Evolutionary conservation across 495 filamentous ascomycete species (phyloP).

Genomic region (Tetracladium setigerum): DNA sequence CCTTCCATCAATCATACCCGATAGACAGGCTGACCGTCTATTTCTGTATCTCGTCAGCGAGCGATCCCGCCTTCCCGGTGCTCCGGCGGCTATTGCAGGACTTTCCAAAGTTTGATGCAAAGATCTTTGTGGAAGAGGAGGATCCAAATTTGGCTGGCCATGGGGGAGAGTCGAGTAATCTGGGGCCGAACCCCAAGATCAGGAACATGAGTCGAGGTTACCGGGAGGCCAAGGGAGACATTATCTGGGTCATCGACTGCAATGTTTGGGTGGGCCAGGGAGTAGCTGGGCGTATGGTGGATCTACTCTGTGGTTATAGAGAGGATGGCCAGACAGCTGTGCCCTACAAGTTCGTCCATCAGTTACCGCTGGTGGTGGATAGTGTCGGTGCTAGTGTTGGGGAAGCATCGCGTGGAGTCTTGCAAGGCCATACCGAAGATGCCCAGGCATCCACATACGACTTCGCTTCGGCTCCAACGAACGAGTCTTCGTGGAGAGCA

Average conservation of each 20-base stretch:
- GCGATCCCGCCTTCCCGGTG: constrained; percentile 72
- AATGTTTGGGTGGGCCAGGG: constrained; percentile 87
- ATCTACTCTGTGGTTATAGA: constrained; percentile 65
- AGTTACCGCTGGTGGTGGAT: constrained; percentile 82
- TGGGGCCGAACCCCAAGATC: constrained; percentile 98
- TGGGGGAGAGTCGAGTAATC: constrained; percentile 41
- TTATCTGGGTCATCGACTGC: constrained; percentile 93
- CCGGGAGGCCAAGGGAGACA: constrained; percentile 84
- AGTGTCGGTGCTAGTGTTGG: constrained; percentile 35
- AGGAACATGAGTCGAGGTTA: constrained; percentile 94
- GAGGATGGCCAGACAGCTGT: constrained; percentile 27
- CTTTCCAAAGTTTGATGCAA: constrained; percentile 66
- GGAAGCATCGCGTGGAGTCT: constrained; percentile 36
- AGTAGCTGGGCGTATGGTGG: constrained; percentile 79
- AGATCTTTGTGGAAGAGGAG: constrained; percentile 77
- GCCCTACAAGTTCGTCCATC: constrained; percentile 93
- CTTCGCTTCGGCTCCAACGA: constrained; percentile 11
- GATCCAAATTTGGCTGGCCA: constrained; percentile 62
- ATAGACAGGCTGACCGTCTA: constrained; percentile 67
- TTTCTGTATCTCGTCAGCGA: constrained; percentile 71
- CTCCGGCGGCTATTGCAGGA: constrained; percentile 62
- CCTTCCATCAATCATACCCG: constrained; percentile 80
- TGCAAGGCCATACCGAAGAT: constrained; percentile 15
- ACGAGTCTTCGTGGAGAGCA: constrained; percentile 21
- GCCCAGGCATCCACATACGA: constrained; percentile 10